phyloP scores from a whole-genome alignment of 2,329 filamentous ascomycete genomes.

The Alternaria consortialis region DNA sequence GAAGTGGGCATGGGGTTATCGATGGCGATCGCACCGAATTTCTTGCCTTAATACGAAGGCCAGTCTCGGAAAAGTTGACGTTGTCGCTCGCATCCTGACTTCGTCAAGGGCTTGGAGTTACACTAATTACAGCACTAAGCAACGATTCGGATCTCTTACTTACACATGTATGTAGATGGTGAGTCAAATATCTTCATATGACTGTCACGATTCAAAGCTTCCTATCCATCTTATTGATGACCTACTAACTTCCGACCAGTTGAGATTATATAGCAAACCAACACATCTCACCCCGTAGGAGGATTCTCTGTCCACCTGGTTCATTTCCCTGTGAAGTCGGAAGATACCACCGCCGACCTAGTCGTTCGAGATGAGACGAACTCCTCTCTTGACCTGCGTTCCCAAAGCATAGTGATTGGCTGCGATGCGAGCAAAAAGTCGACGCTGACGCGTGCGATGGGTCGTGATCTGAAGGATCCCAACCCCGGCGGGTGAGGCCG shows the following conservation, averaged over 20 bases:
- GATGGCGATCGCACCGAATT: slow-evolving; percentile 7
- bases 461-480: background rate
- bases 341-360: background rate
- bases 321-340: background rate
- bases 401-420: background rate
- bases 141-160: background rate
- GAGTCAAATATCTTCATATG: background rate
- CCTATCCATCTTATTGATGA: background rate
- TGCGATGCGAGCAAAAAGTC: background rate
- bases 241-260: background rate
- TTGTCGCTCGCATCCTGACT: background rate
- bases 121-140: background rate
- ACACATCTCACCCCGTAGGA: background rate
- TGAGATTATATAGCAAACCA: background rate
- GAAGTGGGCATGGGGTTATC: background rate
- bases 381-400: background rate
- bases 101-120: background rate
- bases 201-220: background rate
- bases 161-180: background rate
- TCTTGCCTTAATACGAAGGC: background rate
- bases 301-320: background rate
- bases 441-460: slow-evolving; percentile 8
- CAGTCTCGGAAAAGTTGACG: background rate
- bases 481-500: slow-evolving; percentile 2
- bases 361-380: background rate